Evolutionary conservation across 352 stramenopile species (phyloP), one percentile per base, ranked within the genome.

Genomic region (Globisporangium splendens): DNA sequence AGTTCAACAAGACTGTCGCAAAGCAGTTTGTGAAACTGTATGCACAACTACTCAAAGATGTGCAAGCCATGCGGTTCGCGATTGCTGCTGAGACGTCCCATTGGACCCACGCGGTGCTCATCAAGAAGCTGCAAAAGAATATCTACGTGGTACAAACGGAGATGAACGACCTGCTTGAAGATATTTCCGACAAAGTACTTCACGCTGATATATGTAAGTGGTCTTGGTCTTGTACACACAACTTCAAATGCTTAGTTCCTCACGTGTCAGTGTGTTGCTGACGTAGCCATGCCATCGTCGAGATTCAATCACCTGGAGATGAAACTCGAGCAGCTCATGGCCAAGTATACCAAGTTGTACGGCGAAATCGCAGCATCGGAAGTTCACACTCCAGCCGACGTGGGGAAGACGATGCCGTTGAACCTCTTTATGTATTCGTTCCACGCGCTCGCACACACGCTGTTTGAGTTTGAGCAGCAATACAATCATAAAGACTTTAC

Each of bases 371-470:
- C 52, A 1, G 52, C 52, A 13, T 59, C 52, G 1, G 52, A 50
- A 20, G 71, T 88, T 8, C 62, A 78, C 47, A 75, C 72, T 1
- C 56, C 69, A 17, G 62, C 72, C 22, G 75, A 91, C 38, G 75
- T 91, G 28, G 77, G 68, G 0, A 79, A 79, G 54, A 86, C 79
- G 8, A 87, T 93, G 72, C 79, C 80, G 0, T 56, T 93, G 22
- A 89, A 90, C 50, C 69, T 93, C 12, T 93, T 93, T 46, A 70
- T 91, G n/a, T 93, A 88, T 56, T 91, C 84, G 22, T 82, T 91
- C 59, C 76, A 91, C 55, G 76, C 82, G 3, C 79, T 91, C 20
- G 75, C 77, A 53, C 67, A 79, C 28, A 88, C 75, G 39, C 48
- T 91, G 20, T 62, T 83, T 39, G 68, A 87, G 54, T 93, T 93